Percentiles rank a stretch among this genome's conserved stretches.
Evolutionary conservation across 768 basidiomycete genomes (phyloP).

Genomic region (Mycena pura): DNA sequence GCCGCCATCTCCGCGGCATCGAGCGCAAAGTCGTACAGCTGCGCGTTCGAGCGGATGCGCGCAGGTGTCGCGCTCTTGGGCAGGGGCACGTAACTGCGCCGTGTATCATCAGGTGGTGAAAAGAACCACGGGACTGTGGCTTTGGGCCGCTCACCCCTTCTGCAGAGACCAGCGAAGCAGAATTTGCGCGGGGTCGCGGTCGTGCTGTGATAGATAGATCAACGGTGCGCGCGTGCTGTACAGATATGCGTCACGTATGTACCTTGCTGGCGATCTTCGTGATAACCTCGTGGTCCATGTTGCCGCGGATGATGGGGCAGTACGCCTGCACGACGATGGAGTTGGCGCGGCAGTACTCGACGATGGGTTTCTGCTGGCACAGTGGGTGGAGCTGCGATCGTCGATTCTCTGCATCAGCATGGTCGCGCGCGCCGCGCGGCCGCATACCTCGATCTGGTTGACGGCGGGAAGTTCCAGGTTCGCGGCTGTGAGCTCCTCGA

Average conservation of each 20-base stretch:
- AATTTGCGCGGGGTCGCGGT: conserved; percentile 75
- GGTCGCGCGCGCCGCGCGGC: conserved; percentile 20
- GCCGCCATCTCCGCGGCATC: conserved; percentile 64
- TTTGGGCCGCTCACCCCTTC: conserved; percentile 58
- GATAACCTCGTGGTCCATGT: conserved; percentile 61
- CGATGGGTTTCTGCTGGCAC: conserved; percentile 83
- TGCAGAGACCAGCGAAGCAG: conserved; percentile 93
- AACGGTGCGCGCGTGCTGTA: background rate
- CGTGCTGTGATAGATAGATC: conserved; percentile 45
- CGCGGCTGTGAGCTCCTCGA: conserved; percentile 73
- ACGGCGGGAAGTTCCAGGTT: conserved; percentile 72
- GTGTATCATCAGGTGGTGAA: background rate
- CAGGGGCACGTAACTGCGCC: conserved; percentile 75
- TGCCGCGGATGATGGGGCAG: conserved; percentile 73
- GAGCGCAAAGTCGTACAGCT: conserved; percentile 81
- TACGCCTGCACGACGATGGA: conserved; percentile 76
- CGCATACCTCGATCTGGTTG: conserved; percentile 87
- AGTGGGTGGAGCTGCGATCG: conserved; percentile 73
- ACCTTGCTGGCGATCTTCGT: conserved; percentile 67
- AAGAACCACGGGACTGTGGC: too few species aligned
- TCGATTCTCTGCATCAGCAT: background rate
- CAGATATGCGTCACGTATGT: conserved; percentile 7
- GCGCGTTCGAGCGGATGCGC: conserved; percentile 75
- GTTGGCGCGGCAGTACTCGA: conserved; percentile 70
- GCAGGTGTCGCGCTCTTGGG: conserved; percentile 78